Base-by-base conservation (phyloP, 345 rosid genomes). In the Dimocarpus longan region DNA sequence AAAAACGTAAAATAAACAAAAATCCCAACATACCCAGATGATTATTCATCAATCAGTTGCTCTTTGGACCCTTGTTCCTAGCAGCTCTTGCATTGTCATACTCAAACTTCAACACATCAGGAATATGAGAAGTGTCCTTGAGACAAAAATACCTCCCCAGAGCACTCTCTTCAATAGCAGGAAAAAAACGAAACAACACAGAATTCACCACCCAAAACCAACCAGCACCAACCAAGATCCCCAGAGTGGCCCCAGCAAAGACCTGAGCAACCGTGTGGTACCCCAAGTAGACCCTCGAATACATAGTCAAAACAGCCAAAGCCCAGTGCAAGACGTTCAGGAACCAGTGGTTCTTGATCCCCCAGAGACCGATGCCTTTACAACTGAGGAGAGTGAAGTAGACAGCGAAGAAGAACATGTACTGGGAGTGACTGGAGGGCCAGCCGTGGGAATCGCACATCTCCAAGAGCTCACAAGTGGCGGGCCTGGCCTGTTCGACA, bases 371-470 rank as follows among this genome's bases (percentile, higher is more conserved):
- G 70, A 89, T 90, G 42, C 97, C 95, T 75, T 84, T 84, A n/a
- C 83, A 81, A 0, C 81, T 90, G 86, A 94, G 78, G 0, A 96
- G 81, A 18, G 90, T 86, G 63, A 84, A 85, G 74, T 94, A 96
- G 0, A 85, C 84, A 0, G 97, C 92, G 80, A 93, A 93, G 83
- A 96, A 94, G 89, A 93, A 96, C 95, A 94, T 90, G 86, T 91
- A 96, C 32, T 92, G 93, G 0, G 95, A 90, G 73, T 96, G 99
- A 71, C 98, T 94, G 4, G 99, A 96, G 1, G 99, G 99, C 98
- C 97, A 96, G 72, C 99, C 99, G 40, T 94, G 98, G 24, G 98
- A 96, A 79, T 96, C 99, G 79, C 99, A 96, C 88, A 84, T 91
- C 77, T 96, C 99, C 48, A 96, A 93, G 70, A 93, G 76, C 3